A percentile compares a stretch with the other conserved stretches of the same genome.
These are phyloP conservation scores for Omphalea diandra DNA, from an alignment of 441 rosid genomes.

Conservation along the genomic window DNA sequence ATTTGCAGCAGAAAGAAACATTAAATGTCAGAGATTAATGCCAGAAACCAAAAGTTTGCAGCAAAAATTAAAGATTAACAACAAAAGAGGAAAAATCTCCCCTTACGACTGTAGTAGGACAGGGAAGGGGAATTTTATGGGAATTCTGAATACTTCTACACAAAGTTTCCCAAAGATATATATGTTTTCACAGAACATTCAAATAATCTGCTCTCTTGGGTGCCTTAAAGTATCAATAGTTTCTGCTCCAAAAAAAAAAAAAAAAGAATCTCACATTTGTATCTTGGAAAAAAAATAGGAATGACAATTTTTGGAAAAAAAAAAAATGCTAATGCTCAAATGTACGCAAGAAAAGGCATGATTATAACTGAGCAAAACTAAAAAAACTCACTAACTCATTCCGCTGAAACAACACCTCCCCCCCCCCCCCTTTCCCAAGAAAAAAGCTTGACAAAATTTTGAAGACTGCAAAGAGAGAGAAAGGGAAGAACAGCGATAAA, in stretches of 20 bases:
- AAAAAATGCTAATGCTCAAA: too few relatives aligned
- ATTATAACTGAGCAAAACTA: too few relatives aligned
- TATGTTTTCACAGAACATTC: background rate
- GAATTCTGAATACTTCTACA: background rate
- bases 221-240: background rate
- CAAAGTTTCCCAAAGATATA: background rate
- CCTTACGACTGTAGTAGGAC: background rate
- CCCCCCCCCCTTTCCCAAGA: too few relatives aligned
- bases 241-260: background rate
- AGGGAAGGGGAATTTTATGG: background rate
- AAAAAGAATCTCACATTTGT: background rate
- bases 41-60: background rate
- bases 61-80: too few relatives aligned
- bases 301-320: too few relatives aligned
- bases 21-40: constrained; percentile 16
- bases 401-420: too few relatives aligned
- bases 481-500: background rate
- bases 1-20: constrained; percentile 11
- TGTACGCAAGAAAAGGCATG: too few relatives aligned
- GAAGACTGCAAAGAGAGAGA: background rate
- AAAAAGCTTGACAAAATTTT: constrained; percentile 1
- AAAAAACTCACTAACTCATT: background rate
- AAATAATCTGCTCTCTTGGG: background rate
- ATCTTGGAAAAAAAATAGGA: too few relatives aligned
- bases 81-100: too few relatives aligned